phyloP scores from a whole-genome alignment of 2,329 filamentous ascomycete genomes.

The Blumeriella jaapii region DNA sequence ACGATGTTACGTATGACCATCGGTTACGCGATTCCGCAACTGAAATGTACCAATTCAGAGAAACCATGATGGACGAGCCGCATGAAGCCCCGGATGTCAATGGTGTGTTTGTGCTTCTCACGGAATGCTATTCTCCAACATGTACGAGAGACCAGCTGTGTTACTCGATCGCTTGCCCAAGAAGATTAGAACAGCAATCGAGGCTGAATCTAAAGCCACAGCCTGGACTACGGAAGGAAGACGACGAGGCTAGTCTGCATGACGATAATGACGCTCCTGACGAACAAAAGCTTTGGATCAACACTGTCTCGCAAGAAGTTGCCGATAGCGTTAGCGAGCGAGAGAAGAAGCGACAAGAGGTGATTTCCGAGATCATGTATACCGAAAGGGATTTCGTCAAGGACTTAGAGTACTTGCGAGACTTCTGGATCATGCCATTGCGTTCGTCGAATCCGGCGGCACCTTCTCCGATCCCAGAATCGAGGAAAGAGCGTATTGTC shows the following conservation, averaged over 20 bases:
- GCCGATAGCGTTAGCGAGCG: constrained; percentile 80
- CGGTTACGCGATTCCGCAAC: constrained; percentile 83
- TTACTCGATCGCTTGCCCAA: constrained; percentile 94
- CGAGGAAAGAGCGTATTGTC: constrained; percentile 80
- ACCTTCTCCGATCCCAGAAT: constrained; percentile 77
- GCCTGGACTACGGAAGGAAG: constrained; percentile 59
- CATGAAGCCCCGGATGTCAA: constrained; percentile 68
- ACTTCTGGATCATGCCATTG: constrained; percentile 96
- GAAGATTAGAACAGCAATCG: constrained; percentile 88
- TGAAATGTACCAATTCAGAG: constrained; percentile 94
- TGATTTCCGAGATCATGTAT: constrained; percentile 97
- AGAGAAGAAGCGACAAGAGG: constrained; percentile 95
- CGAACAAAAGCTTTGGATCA: constrained; percentile 98
- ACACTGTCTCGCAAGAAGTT: constrained; percentile 90
- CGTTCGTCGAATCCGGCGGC: constrained; percentile 52
- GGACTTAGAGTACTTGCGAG: constrained; percentile 90
- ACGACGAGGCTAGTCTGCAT: constrained; percentile 61
- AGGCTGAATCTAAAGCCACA: constrained; percentile 87
- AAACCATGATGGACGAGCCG: constrained; percentile 77
- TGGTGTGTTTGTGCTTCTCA: constrained; percentile 90
- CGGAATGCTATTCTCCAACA: constrained; percentile 95
- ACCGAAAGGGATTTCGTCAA: constrained; percentile 98
- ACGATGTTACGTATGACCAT: constrained; percentile 98
- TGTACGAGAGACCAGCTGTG: constrained; percentile 92
- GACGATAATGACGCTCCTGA: constrained; percentile 85